These are phyloP conservation scores for Acanthamoeba lenticulata DNA, from an alignment of 208 protist genomes.

Conservation along the genomic window DNA sequence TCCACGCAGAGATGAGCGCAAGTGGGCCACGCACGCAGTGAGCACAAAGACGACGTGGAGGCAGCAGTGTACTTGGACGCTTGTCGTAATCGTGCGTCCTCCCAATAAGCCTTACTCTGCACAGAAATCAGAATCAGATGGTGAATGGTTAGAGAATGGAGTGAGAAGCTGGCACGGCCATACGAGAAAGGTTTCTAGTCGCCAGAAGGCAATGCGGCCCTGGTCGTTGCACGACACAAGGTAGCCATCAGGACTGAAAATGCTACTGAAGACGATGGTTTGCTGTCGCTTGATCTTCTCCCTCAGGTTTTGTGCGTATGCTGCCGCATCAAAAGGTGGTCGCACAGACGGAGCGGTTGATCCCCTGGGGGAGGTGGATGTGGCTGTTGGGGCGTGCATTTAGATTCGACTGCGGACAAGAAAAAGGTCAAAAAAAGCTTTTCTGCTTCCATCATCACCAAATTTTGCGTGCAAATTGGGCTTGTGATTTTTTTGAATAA, in stretches of 20 bases:
- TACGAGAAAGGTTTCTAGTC: neutral
- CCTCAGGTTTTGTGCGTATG: neutral
- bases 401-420: neutral
- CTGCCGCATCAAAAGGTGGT: neutral
- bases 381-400: neutral
- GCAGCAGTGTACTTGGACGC: neutral
- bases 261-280: neutral
- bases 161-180: neutral
- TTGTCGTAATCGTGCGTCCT: neutral
- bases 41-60: neutral
- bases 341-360: neutral
- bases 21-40: neutral
- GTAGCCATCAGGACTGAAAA: slow-evolving; percentile 18
- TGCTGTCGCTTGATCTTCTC: slow-evolving; percentile 31
- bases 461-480: neutral
- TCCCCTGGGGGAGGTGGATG: neutral
- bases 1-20: neutral
- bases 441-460: neutral
- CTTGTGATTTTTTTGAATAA: neutral
- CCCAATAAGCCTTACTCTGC: neutral
- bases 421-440: neutral
- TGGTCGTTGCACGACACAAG: slow-evolving; percentile 26
- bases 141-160: neutral
- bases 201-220: slow-evolving; percentile 22
- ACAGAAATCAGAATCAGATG: neutral